Evolutionary conservation across 371 early-diverging fungal genomes (phyloP), one percentile per base, ranked within the genome.

Genomic region (Dichotomocladium elegans): DNA sequence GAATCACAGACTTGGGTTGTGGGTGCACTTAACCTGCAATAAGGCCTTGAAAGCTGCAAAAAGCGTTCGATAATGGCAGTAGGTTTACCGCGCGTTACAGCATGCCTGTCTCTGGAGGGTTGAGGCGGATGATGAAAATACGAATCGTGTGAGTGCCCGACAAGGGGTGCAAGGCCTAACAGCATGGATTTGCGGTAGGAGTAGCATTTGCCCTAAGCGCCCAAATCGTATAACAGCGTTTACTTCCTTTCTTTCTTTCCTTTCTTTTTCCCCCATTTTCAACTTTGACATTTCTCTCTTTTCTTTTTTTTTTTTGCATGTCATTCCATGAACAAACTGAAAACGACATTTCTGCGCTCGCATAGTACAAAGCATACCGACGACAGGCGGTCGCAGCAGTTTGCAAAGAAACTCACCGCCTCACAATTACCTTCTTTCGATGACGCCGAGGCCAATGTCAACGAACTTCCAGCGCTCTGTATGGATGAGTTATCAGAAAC

Each of bases 311-410:
- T 25, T 29, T 12, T 52, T 58, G n/a, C 33, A 41, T 30, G 34
- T 25, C 42, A 33, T 25, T 47, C 24, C 7, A 72, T 72, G 72
- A 60, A 72, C 33, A 72, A 72, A 42, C 49, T 72, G 41, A 72
- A 68, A 50, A 63, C 47, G 40, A 69, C 66, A 28, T 66, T 72
- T 60, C 64, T 66, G 47, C 61, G 66, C 19, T 57, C 68, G 35
- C 60, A 67, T 46, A 64, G 58, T 51, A 28, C 54, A 10, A 58
- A 51, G 22, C 41, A 34, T 10, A 25, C 49, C 14, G 66, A 70
- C 26, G 65, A 69, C 31, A 54, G 66, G 46, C 49, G 70, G 47
- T 57, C 70, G 15, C 70, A 66, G n/a, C 70, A 66, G 51, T 70
- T 70, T 58, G 61, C 66, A 24, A 70, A 66, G 22, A 43, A 63